A percentile compares a stretch with the other conserved stretches of the same genome.
These are phyloP conservation scores for Nannizziopsis barbatae DNA, from an alignment of 2,329 filamentous ascomycete genomes.

Conservation along the genomic window DNA sequence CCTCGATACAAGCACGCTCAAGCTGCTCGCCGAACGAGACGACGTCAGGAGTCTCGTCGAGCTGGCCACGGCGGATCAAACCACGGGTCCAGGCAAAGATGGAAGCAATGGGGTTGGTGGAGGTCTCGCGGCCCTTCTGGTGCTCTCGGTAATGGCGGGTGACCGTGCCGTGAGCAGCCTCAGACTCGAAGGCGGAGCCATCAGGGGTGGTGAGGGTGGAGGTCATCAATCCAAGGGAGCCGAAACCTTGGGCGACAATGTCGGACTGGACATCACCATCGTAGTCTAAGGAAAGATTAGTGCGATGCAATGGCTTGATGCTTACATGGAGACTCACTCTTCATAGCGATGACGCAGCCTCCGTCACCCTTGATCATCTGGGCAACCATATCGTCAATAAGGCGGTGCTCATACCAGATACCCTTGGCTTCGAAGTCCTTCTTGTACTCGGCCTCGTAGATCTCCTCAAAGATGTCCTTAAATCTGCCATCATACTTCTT, in stretches of 20 bases:
- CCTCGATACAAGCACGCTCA: constrained; percentile 87
- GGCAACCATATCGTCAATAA: constrained; percentile 99
- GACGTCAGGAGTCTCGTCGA: constrained; percentile 86
- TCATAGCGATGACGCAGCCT: constrained; percentile 93
- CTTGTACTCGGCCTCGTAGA: constrained; percentile 82
- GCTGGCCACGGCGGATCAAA: constrained; percentile 79
- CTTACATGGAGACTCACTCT: constrained; percentile 56
- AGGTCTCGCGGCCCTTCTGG: constrained; percentile 95
- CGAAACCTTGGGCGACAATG: constrained; percentile 95
- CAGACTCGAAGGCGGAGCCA: constrained; percentile 92
- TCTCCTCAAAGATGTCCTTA: constrained; percentile 98
- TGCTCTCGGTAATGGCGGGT: constrained; percentile 98
- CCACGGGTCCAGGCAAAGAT: constrained; percentile 99
- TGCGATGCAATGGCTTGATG: constrained; percentile 11
- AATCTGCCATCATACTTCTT: constrained; percentile 98
- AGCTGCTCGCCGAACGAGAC: constrained; percentile 83
- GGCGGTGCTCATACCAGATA: constrained; percentile 98
- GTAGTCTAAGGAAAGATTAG: constrained; percentile 56
- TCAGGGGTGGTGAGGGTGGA: constrained; percentile 93
- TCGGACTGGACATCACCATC: constrained; percentile 98
- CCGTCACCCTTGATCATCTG: constrained; percentile 99
- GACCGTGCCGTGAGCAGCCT: constrained; percentile 95
- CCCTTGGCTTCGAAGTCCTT: constrained; percentile 77
- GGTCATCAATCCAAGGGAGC: constrained; percentile 96
- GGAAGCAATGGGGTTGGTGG: constrained; percentile 95